A percentile compares a stretch with the other conserved stretches of the same genome.
These are phyloP conservation scores for Malus hybrid DNA, from an alignment of 331 rosid species.

Conservation along the genomic window DNA sequence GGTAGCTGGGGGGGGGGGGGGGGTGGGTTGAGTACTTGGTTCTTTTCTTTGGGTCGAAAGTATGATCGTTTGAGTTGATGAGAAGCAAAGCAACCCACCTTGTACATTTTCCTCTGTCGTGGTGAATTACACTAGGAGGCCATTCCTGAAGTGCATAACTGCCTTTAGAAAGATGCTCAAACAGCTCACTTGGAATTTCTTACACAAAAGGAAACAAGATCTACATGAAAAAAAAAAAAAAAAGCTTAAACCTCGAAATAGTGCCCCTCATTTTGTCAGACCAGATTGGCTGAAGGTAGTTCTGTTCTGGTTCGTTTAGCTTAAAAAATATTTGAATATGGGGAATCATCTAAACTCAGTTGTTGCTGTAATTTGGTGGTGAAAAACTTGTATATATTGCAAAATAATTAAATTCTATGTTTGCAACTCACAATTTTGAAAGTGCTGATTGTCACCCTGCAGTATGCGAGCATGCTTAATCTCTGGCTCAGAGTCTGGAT, in stretches of 20 bases:
- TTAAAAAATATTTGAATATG: not conserved
- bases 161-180: not conserved
- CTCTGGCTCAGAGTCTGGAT: slow-evolving; percentile 80
- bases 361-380: not conserved
- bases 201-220: not conserved
- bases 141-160: not conserved
- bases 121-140: not conserved
- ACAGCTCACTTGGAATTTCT: not conserved
- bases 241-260: not conserved
- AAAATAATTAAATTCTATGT: not conserved
- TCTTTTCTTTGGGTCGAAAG: not conserved
- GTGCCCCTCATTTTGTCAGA: not conserved
- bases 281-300: not conserved
- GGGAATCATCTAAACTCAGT: not conserved
- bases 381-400: not conserved
- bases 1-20: not conserved
- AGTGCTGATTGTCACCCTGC: slow-evolving; percentile 12
- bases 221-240: not conserved
- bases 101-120: not conserved
- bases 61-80: not conserved
- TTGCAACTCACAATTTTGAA: not conserved
- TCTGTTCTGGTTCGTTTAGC: not conserved
- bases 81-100: not conserved
- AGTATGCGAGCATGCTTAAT: slow-evolving; percentile 98
- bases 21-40: not conserved